These are phyloP conservation scores for Mayamaea pseudoterrestris DNA, from an alignment of 108 stramenopile species.

Conservation along the genomic window DNA sequence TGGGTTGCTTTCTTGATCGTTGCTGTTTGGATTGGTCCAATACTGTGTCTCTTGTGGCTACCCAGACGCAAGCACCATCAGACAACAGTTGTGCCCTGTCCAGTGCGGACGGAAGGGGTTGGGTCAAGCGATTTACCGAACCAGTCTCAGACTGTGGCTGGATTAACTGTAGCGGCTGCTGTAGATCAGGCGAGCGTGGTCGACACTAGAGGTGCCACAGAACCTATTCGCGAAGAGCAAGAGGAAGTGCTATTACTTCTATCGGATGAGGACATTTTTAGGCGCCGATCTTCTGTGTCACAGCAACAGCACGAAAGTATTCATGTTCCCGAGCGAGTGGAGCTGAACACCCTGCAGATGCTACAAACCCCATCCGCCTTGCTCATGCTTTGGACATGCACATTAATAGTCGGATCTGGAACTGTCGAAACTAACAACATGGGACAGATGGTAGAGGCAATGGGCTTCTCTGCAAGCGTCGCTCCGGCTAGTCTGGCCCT, in stretches of 20 bases:
- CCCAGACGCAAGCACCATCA: too few species aligned
- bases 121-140: too few species aligned
- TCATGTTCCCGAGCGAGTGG: too few species aligned
- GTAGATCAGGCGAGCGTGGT: too few species aligned
- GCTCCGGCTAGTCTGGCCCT: constrained; percentile 59
- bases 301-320: too few species aligned
- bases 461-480: constrained; percentile 40
- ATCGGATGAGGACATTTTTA: background rate
- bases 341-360: constrained; percentile 33
- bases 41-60: constrained; percentile 29
- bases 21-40: constrained; percentile 53
- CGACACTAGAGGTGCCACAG: too few species aligned
- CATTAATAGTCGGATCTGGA: constrained; percentile 66
- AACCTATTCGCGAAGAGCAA: background rate
- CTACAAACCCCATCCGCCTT: constrained; percentile 47
- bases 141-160: too few species aligned
- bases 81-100: too few species aligned
- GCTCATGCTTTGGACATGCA: constrained; percentile 67
- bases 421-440: constrained; percentile 79
- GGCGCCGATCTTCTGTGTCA: too few species aligned
- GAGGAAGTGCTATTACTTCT: background rate
- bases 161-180: too few species aligned
- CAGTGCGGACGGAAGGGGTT: too few species aligned
- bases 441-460: constrained; percentile 73
- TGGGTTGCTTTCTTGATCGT: constrained; percentile 37